Conservation (phyloP, 345 rosid genomes). For the Eucalyptus caleyi region DNA sequence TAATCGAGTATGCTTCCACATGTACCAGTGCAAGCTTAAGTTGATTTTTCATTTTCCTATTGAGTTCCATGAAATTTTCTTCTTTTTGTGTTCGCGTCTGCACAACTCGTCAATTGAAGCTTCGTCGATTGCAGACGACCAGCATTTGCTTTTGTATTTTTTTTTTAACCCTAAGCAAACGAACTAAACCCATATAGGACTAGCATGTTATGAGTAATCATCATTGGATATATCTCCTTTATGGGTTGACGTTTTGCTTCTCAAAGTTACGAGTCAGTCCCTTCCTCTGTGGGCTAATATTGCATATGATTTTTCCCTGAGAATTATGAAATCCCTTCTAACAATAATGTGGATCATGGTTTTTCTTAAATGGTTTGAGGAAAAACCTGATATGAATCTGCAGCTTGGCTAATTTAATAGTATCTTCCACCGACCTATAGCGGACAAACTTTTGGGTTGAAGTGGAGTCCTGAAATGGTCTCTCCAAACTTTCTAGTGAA, state of each 20-base stretch:
- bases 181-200: neutral
- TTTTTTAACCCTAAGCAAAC: neutral
- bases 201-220: neutral
- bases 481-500: neutral
- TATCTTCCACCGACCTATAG: neutral
- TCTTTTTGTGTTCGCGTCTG: neutral
- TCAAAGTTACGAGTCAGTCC: neutral
- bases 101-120: neutral
- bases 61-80: neutral
- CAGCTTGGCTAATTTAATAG: neutral
- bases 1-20: neutral
- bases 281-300: neutral
- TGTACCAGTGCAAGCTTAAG: neutral
- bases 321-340: neutral
- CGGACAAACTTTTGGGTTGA: neutral
- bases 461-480: neutral
- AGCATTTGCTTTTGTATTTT: neutral
- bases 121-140: neutral
- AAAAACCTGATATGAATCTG: neutral
- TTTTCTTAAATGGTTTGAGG: neutral
- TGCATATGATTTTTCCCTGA: neutral
- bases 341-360: neutral
- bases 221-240: neutral
- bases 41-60: neutral
- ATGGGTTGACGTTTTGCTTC: neutral